A percentile compares a stretch with the other conserved stretches of the same genome.
Evolutionary conservation across 1,139 yeast genomes (phyloP).

Genomic region (Ogataea hybrid): DNA sequence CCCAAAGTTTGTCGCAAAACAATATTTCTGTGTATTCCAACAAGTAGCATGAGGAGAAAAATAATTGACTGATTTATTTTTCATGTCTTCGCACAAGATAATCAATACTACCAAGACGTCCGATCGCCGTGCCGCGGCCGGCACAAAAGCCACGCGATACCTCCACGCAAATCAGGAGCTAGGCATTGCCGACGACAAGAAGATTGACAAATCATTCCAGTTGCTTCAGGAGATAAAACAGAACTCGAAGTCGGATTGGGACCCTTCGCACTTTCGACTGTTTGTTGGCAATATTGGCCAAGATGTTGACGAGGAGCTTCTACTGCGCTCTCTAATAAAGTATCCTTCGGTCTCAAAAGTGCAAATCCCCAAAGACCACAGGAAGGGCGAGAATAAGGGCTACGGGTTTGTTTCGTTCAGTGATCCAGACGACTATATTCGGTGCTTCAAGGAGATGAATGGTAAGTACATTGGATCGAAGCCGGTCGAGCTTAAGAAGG

Average conservation of each 20-base stretch:
- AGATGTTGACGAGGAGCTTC: constrained; percentile 60
- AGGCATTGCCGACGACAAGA: constrained; percentile 10
- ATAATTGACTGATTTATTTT: background rate
- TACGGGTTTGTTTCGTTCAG: constrained; percentile 70
- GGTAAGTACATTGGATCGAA: constrained; percentile 74
- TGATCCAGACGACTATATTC: constrained; percentile 59
- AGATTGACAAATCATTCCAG: constrained; percentile 16
- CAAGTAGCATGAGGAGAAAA: constrained; percentile 3
- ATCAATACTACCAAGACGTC: constrained; percentile 41
- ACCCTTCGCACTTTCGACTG: constrained; percentile 45
- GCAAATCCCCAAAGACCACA: constrained; percentile 50
- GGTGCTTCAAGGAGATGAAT: constrained; percentile 72
- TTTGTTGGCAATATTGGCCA: constrained; percentile 75
- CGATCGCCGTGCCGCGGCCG: constrained; percentile 53
- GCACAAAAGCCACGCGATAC: constrained; percentile 43
- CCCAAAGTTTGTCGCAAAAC: background rate
- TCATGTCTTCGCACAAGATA: constrained; percentile 8
- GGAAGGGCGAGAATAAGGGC: constrained; percentile 46
- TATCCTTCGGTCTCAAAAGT: constrained; percentile 51
- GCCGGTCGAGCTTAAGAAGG: constrained; percentile 69
- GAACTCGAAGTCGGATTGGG: constrained; percentile 40
- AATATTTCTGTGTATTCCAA: constrained; percentile 1
- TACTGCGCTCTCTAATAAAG: constrained; percentile 49
- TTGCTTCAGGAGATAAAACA: constrained; percentile 31
- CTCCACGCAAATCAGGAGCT: constrained; percentile 32